Evolutionary conservation across 2,329 filamentous ascomycete genomes (phyloP), one percentile per base, ranked within the genome.

Genomic region (Diplodia sapinea): DNA sequence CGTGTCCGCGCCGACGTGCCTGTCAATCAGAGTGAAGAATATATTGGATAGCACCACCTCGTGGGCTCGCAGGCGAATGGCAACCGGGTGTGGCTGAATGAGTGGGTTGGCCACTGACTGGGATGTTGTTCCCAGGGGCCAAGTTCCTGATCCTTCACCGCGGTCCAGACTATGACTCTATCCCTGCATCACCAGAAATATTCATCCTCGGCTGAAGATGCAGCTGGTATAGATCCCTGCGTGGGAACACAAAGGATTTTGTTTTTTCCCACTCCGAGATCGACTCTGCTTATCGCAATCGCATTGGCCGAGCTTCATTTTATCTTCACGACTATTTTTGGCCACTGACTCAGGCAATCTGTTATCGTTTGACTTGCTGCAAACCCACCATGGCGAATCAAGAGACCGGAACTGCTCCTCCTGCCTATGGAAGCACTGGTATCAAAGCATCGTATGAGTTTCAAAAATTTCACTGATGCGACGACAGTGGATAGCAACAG

Each of bases 1-100:
- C 43, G 43, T 47, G 20, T 47, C 9, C 6, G n/a, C 40, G 6
- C 40, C 17, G 15, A 17, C 17, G 40, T 47, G 43, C 43, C 17
- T 47, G 7, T 47, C 33, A 36, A 3, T 36, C 33, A 36, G 33
- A n/a, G 43, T 8, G 15, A 11, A n/a, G 17, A 9, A 47, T n/a
- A 20, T 47, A 47, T 47, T 47, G 43, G n/a, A 47, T 47, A n/a
- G 43, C 43, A 47, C 43, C 43, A 47, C 43, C 43, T n/a, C n/a
- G 43, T 20, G 40, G 40, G 17, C 17, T 8, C 17, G 15, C 40
- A 47, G 12, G 40, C 43, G 43, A 47, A 47, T 47, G 9, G 43
- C 17, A 47, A 11, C 11, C n/a, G 17, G 17, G 43, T 47, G 43
- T 47, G 43, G 43, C 43, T 20, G 43, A 20, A n/a, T 7, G 20